Evolutionary conservation across 352 stramenopile genomes (phyloP).

Genomic region (Blastocystis sp.): DNA sequence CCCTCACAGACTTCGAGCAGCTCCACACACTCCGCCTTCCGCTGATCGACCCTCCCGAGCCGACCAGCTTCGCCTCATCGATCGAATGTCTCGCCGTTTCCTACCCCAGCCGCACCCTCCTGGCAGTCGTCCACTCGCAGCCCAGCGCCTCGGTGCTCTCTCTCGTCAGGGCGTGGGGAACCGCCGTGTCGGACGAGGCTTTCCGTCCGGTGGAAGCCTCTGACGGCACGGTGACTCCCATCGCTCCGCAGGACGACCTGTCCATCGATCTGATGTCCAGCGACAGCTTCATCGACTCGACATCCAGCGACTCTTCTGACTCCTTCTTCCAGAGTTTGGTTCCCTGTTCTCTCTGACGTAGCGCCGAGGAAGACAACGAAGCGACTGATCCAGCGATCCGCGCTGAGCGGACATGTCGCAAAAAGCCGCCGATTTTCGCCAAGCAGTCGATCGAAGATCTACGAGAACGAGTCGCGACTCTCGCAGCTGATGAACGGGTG

Average conservation of each 20-base stretch:
- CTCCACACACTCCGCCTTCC: background rate
- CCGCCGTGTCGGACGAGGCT: background rate
- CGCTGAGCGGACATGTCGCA: background rate
- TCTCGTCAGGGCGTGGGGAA: background rate
- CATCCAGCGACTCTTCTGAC: background rate
- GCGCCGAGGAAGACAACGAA: conserved; percentile 7
- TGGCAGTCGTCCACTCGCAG: background rate
- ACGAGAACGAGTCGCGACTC: conserved; percentile 36
- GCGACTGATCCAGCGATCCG: conserved; percentile 8
- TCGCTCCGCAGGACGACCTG: background rate
- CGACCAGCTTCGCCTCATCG: background rate
- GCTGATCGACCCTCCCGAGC: background rate
- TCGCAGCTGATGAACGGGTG: conserved; percentile 23
- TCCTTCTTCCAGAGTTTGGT: background rate
- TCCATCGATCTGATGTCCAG: background rate
- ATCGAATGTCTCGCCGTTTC: background rate
- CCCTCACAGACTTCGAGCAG: background rate
- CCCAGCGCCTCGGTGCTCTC: background rate
- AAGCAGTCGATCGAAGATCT: conserved; percentile 1
- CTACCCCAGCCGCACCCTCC: background rate
- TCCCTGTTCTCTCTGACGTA: background rate
- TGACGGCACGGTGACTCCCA: background rate
- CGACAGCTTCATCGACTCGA: conserved; percentile 4
- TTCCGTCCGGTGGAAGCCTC: background rate
- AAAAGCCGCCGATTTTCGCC: background rate